Percentiles rank a stretch among this genome's conserved stretches.
phyloP scores from a whole-genome alignment of 768 basidiomycete genomes.

The Mycena vulgaris region DNA sequence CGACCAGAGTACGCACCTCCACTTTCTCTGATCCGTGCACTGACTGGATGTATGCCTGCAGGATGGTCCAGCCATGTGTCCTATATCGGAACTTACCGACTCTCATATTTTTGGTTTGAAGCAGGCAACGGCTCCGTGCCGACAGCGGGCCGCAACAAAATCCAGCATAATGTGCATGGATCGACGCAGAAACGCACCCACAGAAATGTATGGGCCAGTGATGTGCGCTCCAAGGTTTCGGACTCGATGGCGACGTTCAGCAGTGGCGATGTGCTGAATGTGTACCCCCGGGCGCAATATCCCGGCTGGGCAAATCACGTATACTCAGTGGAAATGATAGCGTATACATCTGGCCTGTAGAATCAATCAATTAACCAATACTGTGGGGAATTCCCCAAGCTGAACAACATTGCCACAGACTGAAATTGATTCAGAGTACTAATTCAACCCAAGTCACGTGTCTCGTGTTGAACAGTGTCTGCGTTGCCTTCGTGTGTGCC shows the following conservation, averaged over 20 bases:
- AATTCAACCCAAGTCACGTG: no score
- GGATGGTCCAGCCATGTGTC: not conserved
- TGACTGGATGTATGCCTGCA: not conserved
- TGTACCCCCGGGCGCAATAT: not conserved
- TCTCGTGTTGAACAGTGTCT: no score
- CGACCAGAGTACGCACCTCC: no score
- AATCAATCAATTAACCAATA: no score
- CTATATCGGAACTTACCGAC: slow-evolving; percentile 9
- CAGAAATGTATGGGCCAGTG: not conserved
- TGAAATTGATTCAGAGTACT: no score
- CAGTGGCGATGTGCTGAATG: slow-evolving; percentile 3
- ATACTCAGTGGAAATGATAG: no score
- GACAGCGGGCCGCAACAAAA: not conserved
- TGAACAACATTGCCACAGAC: no score
- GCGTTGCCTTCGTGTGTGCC: no score
- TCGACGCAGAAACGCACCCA: not conserved
- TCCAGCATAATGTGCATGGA: not conserved
- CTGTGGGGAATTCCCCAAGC: no score
- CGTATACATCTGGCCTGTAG: no score
- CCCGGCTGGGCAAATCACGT: slow-evolving; percentile 29
- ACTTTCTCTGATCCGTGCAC: not conserved
- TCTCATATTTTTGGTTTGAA: not conserved
- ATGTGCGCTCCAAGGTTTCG: not conserved
- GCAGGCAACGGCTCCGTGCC: not conserved
- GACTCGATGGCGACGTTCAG: slow-evolving; percentile 12